Percentiles rank a stretch among this genome's conserved stretches.
Conservation (phyloP, 208 protist species). For the Angomonas deanei region DNA sequence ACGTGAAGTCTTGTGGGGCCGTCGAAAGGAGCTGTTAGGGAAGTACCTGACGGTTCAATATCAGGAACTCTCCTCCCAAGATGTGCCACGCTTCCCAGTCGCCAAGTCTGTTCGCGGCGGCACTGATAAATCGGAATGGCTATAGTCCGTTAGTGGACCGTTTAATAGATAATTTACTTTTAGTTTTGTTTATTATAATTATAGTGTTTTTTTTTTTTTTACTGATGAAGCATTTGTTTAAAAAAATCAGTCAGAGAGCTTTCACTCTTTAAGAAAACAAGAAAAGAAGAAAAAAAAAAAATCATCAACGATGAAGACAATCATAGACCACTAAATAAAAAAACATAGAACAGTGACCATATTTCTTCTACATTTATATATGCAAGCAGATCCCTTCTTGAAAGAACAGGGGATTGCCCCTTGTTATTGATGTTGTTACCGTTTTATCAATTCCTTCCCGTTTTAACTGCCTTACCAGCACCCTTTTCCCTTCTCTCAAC, state of each 20-base stretch:
- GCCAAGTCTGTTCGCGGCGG: slow-evolving; percentile 72
- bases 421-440: no score
- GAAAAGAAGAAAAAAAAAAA: not conserved
- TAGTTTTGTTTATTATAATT: slow-evolving; percentile 1
- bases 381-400: no score
- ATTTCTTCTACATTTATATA: no score
- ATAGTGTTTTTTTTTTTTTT: slow-evolving; percentile 11
- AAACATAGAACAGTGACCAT: no score
- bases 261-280: no score
- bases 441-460: no score
- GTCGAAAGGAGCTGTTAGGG: slow-evolving; percentile 52
- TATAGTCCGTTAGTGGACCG: slow-evolving; percentile 29
- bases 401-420: no score
- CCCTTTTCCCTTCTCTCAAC: no score
- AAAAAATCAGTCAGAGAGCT: no score
- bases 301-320: no score
- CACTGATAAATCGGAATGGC: slow-evolving; percentile 56
- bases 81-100: slow-evolving; percentile 86
- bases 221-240: not conserved
- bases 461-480: no score
- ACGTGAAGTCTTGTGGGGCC: slow-evolving; percentile 53
- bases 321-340: no score
- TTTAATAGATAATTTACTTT: not conserved
- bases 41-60: slow-evolving; percentile 87
- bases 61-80: slow-evolving; percentile 77